Evolutionary conservation across 495 filamentous ascomycete genomes (phyloP), one percentile per base, ranked within the genome.

Genomic region (Penicillium crystallinum): DNA sequence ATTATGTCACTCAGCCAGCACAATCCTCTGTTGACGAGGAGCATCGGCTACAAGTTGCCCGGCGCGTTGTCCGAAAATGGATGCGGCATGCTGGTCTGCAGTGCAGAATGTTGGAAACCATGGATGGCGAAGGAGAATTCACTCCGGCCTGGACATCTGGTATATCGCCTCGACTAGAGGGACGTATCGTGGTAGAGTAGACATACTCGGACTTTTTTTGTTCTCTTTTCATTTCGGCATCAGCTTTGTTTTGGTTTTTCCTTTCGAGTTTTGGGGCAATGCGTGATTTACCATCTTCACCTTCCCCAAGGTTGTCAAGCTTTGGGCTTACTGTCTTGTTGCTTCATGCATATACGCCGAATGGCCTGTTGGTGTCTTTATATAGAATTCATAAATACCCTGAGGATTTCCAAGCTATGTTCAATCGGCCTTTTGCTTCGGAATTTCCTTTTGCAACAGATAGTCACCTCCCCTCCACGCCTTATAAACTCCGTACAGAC

Each of bases 91-190:
- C 86, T 0, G 81, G 84, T 0, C 70, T 93, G 19, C 59, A 80
- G 18, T 68, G 73, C 37, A 52, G 50, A 3, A 38, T 22, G 1
- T 40, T 68, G 15, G 53, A 64, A 61, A 74, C 56, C 58, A 69
- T 52, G 68, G 78, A 51, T 56, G 74, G 76, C 48, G 75, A 80
- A 15, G 74, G 69, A 10, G 75, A 70, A 7, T 77, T 84, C 52
- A 76, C 79, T 22, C 85, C 86, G 9, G 71, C 82, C 39, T 95
- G 90, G 90, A 92, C 91, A 3, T 82, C 75, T 46, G 84, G 85
- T 0, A 88, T 95, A 54, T 78, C 82, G 19, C 90, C 90, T 18
- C 78, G 72, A 45, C 49, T 93, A 1, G 90, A 95, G 67, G 90
- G 88, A 22, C 78, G 90, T 15, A 92, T 95, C 46, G 55, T 78